Evolutionary conservation across 2,329 filamentous ascomycete species (phyloP).

Genomic region (Xylaria sp.): DNA sequence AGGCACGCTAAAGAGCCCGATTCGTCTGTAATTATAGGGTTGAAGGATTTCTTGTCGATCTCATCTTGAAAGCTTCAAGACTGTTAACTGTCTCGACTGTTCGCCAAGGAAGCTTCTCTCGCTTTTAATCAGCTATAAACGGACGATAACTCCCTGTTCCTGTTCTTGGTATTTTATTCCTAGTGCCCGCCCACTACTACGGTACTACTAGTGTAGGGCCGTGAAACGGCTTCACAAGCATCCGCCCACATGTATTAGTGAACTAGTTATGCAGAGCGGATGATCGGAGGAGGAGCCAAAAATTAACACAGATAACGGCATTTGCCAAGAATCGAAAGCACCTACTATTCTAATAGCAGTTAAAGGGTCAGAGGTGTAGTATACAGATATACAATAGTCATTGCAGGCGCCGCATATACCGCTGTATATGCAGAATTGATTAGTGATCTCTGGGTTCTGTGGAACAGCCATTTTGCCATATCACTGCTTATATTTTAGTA

Average conservation of each 20-base stretch:
- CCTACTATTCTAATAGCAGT: neutral
- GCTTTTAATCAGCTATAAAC: neutral
- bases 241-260: neutral
- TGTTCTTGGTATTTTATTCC: neutral
- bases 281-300: constrained; percentile 12
- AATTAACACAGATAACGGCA: constrained; percentile 25
- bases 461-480: too few relatives aligned
- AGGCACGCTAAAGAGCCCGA: constrained; percentile 16
- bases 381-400: neutral
- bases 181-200: neutral
- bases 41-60: neutral
- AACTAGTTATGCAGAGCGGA: constrained; percentile 1
- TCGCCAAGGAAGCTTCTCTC: neutral
- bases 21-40: constrained; percentile 14
- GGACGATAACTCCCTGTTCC: neutral
- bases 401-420: neutral
- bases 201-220: neutral
- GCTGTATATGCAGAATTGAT: neutral
- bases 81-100: neutral
- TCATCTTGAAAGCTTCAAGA: constrained; percentile 2
- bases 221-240: neutral
- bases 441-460: constrained; percentile 1
- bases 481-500: neutral
- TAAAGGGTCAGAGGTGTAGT: neutral
- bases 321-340: constrained; percentile 23